These are phyloP conservation scores for Exophiala alcalophila DNA, from an alignment of 2,329 filamentous ascomycete genomes.

Conservation along the genomic window DNA sequence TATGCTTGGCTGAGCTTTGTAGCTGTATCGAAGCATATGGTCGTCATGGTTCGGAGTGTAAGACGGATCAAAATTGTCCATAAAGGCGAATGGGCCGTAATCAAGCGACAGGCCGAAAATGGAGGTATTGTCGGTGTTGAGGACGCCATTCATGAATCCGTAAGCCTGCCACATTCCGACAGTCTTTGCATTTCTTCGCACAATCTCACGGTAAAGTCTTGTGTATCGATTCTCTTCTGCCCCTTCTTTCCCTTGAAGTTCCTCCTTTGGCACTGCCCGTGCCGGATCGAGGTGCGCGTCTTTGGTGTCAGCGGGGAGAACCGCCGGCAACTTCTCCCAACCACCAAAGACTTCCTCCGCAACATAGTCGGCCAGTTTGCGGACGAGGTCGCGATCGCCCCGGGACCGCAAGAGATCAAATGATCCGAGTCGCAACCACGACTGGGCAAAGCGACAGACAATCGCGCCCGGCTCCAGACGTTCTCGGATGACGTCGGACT, in stretches of 20 bases:
- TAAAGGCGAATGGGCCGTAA: conserved; percentile 94
- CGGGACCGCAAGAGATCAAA: conserved; percentile 87
- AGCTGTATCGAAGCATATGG: conserved; percentile 78
- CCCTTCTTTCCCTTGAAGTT: conserved; percentile 64
- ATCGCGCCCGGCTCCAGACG: conserved; percentile 85
- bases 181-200: conserved; percentile 77
- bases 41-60: conserved; percentile 99
- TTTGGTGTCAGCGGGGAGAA: conserved; percentile 42
- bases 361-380: conserved; percentile 74
- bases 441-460: conserved; percentile 84
- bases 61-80: conserved; percentile 90
- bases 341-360: conserved; percentile 84
- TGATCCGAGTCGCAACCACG: conserved; percentile 89
- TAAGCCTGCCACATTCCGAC: conserved; percentile 97
- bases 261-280: conserved; percentile 55
- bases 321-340: conserved; percentile 76
- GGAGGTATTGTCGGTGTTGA: conserved; percentile 98
- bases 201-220: conserved; percentile 82
- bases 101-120: conserved; percentile 86
- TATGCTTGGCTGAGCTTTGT: conserved; percentile 89
- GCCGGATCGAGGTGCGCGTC: conserved; percentile 39
- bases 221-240: conserved; percentile 81
- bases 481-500: conserved; percentile 72
- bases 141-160: conserved; percentile 97
- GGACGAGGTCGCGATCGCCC: conserved; percentile 71